These are phyloP conservation scores for Allomyces javanicus DNA, from an alignment of 192 early-diverging fungal species.

Conservation along the genomic window DNA sequence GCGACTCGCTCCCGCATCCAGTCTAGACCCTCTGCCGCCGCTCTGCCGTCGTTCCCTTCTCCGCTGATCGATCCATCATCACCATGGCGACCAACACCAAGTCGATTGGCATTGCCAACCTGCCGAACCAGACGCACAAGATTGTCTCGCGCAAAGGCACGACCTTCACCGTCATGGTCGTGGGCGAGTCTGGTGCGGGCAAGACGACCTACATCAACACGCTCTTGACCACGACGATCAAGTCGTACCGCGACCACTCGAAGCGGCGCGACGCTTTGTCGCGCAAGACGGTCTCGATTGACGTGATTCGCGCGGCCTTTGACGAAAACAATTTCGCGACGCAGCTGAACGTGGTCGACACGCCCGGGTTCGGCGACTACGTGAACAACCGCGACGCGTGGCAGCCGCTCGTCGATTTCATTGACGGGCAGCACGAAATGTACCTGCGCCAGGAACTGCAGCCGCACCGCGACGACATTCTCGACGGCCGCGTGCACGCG, in stretches of 20 bases:
- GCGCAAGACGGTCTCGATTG: constrained; percentile 92
- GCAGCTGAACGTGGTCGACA: constrained; percentile 82
- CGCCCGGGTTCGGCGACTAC: constrained; percentile 75
- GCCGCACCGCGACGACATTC: constrained; percentile 59
- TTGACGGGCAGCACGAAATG: constrained; percentile 93
- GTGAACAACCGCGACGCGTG: constrained; percentile 90
- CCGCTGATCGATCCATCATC: too few relatives aligned
- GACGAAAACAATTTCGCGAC: constrained; percentile 98
- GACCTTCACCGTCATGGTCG: constrained; percentile 90
- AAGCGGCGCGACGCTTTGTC: constrained; percentile 79
- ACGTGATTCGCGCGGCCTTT: constrained; percentile 52
- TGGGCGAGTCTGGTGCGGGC: constrained; percentile 89
- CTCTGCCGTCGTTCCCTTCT: too few relatives aligned
- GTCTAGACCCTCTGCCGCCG: too few relatives aligned
- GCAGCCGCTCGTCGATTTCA: constrained; percentile 92
- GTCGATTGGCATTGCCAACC: constrained; percentile 90
- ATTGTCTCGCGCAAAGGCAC: constrained; percentile 93
- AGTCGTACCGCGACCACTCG: constrained; percentile 66
- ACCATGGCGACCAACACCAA: constrained; percentile 11
- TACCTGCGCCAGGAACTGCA: constrained; percentile 84
- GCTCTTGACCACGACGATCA: constrained; percentile 82
- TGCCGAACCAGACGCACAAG: constrained; percentile 96
- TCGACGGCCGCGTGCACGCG: constrained; percentile 91
- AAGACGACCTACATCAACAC: constrained; percentile 99
- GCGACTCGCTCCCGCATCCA: too few relatives aligned